Percentiles rank a stretch among this genome's conserved stretches.
Evolutionary conservation across 495 filamentous ascomycete genomes (phyloP).

Genomic region (Penicillium turbatum): DNA sequence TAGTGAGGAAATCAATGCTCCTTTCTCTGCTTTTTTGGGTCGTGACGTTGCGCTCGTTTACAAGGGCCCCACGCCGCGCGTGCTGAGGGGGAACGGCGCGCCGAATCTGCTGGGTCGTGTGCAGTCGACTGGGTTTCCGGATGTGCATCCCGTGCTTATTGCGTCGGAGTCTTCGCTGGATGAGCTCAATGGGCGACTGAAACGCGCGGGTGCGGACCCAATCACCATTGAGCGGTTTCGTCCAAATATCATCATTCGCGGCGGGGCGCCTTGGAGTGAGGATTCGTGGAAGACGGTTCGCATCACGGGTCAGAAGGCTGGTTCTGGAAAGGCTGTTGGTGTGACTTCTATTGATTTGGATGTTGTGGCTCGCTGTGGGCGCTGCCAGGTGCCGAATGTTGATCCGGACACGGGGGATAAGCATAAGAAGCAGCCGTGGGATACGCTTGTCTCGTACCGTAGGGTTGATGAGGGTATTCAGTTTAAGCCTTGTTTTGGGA

Average conservation of each 20-base stretch:
- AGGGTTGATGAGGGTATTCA: constrained; percentile 71
- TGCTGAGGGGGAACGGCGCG: constrained; percentile 38
- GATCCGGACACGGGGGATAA: constrained; percentile 65
- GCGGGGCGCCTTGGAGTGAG: constrained; percentile 62
- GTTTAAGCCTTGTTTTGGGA: constrained; percentile 72
- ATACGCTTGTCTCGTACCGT: constrained; percentile 65
- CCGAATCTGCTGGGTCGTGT: constrained; percentile 33
- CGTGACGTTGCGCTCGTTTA: constrained; percentile 36
- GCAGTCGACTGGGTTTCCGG: constrained; percentile 40
- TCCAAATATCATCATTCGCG: constrained; percentile 74
- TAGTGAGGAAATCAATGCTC: constrained; percentile 26
- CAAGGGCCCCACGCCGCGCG: constrained; percentile 41
- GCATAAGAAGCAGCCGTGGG: constrained; percentile 71
- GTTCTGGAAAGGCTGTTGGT: not conserved
- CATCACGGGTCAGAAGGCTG: constrained; percentile 32
- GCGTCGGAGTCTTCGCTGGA: constrained; percentile 49
- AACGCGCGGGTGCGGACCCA: constrained; percentile 17
- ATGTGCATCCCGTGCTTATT: constrained; percentile 45
- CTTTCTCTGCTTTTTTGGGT: constrained; percentile 34
- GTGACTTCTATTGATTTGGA: constrained; percentile 36
- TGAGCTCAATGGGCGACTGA: constrained; percentile 35
- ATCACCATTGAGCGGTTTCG: constrained; percentile 63
- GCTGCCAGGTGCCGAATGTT: constrained; percentile 85
- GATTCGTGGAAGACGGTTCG: constrained; percentile 76
- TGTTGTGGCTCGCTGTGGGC: constrained; percentile 67